These are phyloP conservation scores for Fonsecaea nubica DNA, from an alignment of 2,329 filamentous ascomycete species.

Conservation along the genomic window DNA sequence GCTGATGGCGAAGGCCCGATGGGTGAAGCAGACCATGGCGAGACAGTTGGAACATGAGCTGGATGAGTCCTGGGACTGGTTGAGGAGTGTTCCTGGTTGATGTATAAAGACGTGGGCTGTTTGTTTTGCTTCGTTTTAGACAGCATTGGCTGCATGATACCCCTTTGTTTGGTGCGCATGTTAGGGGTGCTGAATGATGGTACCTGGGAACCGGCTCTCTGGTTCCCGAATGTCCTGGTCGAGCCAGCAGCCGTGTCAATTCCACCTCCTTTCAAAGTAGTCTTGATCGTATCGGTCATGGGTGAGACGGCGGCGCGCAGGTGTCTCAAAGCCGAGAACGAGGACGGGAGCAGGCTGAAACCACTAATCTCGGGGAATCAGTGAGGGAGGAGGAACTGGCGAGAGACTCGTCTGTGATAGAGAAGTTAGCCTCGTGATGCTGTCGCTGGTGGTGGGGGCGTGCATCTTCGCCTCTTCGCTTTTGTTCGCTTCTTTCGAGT, in stretches of 20 bases:
- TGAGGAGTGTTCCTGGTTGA: constrained; percentile 28
- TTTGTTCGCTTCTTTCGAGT: neutral
- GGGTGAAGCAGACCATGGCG: constrained; percentile 35
- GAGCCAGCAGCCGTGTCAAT: neutral
- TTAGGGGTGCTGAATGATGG: neutral
- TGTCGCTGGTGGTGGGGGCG: neutral
- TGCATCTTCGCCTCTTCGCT: neutral
- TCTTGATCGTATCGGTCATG: neutral
- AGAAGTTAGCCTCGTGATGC: constrained; percentile 8
- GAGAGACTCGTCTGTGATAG: constrained; percentile 16
- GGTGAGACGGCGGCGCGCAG: neutral
- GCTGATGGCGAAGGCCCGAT: constrained; percentile 35
- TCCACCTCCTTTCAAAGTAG: neutral
- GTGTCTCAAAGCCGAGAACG: neutral
- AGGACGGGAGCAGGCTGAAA: constrained; percentile 20
- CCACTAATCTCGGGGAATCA: constrained; percentile 22
- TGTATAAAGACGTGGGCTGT: neutral
- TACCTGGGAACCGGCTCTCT: neutral
- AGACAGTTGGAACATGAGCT: constrained; percentile 6
- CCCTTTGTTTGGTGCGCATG: neutral
- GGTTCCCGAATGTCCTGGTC: neutral
- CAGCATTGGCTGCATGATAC: constrained; percentile 16
- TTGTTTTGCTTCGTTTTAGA: neutral
- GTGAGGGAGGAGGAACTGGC: constrained; percentile 1
- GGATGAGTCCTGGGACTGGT: constrained; percentile 28